Evolutionary conservation across 805 yeast species (phyloP).

Genomic region (Zygoascus tannicola): DNA sequence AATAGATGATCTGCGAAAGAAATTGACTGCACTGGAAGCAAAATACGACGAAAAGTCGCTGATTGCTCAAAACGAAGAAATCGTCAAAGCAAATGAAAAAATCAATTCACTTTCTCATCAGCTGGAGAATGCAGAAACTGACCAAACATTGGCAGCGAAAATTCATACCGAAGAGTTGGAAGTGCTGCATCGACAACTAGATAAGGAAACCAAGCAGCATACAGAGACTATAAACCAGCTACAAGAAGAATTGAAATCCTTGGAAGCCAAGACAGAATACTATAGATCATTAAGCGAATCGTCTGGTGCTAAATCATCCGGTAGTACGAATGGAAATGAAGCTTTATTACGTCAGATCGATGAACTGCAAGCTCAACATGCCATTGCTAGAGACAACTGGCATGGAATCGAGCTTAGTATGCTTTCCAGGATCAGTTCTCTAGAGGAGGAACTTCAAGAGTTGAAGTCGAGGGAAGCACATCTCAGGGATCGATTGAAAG

Average conservation of each 20-base stretch:
- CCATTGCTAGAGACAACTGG: constrained; percentile 76
- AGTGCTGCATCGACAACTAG: constrained; percentile 22
- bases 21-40: constrained; percentile 22
- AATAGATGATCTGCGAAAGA: constrained; percentile 17
- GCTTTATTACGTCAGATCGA: constrained; percentile 38
- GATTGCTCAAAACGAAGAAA: constrained; percentile 23
- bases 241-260: constrained; percentile 29
- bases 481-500: constrained; percentile 13
- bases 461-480: constrained; percentile 14
- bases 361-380: constrained; percentile 58
- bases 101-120: constrained; percentile 23
- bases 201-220: constrained; percentile 25
- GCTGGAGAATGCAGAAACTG: constrained; percentile 23
- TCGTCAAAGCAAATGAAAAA: constrained; percentile 21
- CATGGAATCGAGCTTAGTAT: constrained; percentile 64
- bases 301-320: constrained; percentile 13
- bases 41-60: constrained; percentile 22
- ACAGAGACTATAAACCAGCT: constrained; percentile 20
- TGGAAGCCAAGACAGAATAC: constrained; percentile 64
- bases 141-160: constrained; percentile 26
- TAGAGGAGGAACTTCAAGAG: constrained; percentile 19
- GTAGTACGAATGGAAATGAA: constrained; percentile 18
- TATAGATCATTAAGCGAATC: constrained; percentile 55
- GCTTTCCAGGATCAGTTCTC: constrained; percentile 35
- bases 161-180: constrained; percentile 17